Percentiles rank a stretch among this genome's conserved stretches.
Conservation (phyloP, 2,329 filamentous ascomycete species). For the Ophiostoma himal-ulmi region DNA sequence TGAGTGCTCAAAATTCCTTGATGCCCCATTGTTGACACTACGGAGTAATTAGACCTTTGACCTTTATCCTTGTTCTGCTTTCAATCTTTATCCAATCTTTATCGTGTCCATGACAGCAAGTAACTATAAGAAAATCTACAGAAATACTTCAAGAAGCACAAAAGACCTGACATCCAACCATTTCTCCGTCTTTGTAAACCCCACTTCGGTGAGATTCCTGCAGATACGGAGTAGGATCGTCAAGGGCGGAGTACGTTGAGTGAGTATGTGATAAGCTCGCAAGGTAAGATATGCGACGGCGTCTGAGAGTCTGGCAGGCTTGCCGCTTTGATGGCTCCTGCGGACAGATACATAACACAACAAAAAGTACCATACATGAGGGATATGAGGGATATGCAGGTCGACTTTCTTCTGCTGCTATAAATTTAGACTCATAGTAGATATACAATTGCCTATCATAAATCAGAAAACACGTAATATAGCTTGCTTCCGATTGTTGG, state of each 20-base stretch:
- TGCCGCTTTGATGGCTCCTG: background rate
- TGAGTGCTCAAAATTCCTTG: background rate
- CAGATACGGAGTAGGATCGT: conserved; percentile 2
- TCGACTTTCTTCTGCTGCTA: background rate
- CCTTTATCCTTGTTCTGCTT: background rate
- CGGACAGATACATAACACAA: conserved; percentile 2
- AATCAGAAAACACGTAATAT: background rate
- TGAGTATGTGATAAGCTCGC: background rate
- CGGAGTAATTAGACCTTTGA: too few species aligned
- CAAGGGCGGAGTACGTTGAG: background rate
- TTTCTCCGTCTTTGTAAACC: background rate
- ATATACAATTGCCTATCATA: background rate
- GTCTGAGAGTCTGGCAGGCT: background rate
- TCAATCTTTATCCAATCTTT: background rate
- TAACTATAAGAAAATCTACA: background rate
- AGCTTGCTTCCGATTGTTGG: background rate
- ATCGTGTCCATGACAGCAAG: background rate
- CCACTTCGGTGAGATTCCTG: conserved; percentile 6
- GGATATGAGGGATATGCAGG: background rate
- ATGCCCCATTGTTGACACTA: background rate
- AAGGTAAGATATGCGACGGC: conserved; percentile 1
- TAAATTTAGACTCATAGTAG: background rate
- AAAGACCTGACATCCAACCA: background rate
- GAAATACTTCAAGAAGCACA: background rate
- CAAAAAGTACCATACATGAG: conserved; percentile 2